Evolutionary conservation across 2,329 filamentous ascomycete species (phyloP).

Genomic region (Epichloe typhina): DNA sequence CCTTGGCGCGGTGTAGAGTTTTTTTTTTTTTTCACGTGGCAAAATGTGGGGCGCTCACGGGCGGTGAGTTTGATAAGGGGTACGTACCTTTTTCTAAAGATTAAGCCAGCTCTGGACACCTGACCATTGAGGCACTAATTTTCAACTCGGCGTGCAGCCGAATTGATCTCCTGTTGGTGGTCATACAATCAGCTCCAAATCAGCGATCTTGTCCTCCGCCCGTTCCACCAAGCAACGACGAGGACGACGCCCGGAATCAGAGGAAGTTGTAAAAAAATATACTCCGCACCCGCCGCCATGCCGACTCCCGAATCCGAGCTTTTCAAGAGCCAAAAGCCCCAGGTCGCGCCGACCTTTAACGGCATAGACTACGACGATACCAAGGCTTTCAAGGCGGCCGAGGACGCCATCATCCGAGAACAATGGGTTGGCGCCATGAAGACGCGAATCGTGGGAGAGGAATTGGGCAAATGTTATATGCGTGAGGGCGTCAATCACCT

Average conservation of each 20-base stretch:
- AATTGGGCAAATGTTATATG: constrained; percentile 77
- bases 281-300: constrained; percentile 34
- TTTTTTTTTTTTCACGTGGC: constrained; percentile 21
- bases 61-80: constrained; percentile 19
- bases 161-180: not conserved
- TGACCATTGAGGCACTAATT: constrained; percentile 12
- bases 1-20: constrained; percentile 1
- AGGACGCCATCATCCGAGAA: constrained; percentile 71
- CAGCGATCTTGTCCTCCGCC: not conserved
- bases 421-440: constrained; percentile 89
- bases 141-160: not conserved
- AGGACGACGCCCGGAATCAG: not conserved
- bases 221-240: not conserved
- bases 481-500: constrained; percentile 76
- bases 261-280: not conserved
- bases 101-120: constrained; percentile 10
- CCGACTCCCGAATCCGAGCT: constrained; percentile 71
- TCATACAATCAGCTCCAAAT: not conserved
- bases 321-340: constrained; percentile 76
- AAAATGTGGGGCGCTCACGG: constrained; percentile 20
- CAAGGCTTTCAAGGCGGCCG: constrained; percentile 65
- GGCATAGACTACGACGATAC: constrained; percentile 81
- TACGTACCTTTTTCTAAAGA: not conserved
- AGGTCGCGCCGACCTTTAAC: constrained; percentile 69
- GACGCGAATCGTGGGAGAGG: constrained; percentile 68